Evolutionary conservation across 2,329 filamentous ascomycete genomes (phyloP).

Genomic region (Xylariaceae sp.): DNA sequence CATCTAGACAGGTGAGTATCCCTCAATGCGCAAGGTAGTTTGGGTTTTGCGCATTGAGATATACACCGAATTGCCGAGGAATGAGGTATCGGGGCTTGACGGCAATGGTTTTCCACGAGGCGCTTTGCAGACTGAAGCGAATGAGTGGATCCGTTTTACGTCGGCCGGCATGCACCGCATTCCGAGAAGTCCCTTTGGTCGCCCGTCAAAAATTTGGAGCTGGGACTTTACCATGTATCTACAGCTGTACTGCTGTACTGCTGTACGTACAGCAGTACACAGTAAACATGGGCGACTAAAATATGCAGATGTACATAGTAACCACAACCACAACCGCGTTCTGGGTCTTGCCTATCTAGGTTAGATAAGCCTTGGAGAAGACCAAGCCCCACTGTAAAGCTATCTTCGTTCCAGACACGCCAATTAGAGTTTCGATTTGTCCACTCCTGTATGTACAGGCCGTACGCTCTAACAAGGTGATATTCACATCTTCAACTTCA

Average conservation of each 20-base stretch:
- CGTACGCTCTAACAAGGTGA: no score
- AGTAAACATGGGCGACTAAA: background rate
- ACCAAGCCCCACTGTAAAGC: no score
- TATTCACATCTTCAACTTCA: no score
- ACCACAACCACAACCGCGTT: no score
- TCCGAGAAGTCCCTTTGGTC: background rate
- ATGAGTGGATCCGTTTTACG: slow-evolving; percentile 5
- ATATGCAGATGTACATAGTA: no score
- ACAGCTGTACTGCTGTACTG: background rate
- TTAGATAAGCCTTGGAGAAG: no score
- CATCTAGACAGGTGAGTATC: slow-evolving; percentile 43
- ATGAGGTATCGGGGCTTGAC: background rate
- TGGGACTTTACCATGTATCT: background rate
- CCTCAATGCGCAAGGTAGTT: slow-evolving; percentile 31
- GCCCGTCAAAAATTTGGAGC: background rate
- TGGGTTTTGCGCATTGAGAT: slow-evolving; percentile 31
- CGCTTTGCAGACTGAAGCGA: slow-evolving; percentile 1
- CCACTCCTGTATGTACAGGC: no score
- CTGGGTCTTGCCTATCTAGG: no score
- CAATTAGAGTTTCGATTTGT: no score
- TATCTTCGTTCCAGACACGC: no score
- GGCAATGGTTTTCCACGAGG: slow-evolving; percentile 4
- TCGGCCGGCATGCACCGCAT: background rate
- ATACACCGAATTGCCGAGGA: slow-evolving; percentile 1
- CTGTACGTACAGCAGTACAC: background rate